These are phyloP conservation scores for Pholiota microspora DNA, from an alignment of 768 basidiomycete genomes.

Conservation along the genomic window DNA sequence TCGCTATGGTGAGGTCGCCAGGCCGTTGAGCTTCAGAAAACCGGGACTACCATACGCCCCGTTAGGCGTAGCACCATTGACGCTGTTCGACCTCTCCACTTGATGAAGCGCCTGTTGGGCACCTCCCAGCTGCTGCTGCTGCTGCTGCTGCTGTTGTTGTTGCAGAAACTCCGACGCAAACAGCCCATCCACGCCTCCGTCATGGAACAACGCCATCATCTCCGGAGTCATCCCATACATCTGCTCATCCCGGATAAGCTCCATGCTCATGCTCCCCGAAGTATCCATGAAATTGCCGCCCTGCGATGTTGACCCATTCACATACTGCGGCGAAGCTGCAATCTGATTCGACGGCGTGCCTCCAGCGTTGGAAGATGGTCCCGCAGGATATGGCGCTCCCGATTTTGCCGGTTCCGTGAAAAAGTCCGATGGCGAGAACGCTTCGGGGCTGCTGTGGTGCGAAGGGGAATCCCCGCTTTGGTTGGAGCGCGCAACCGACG, in stretches of 20 bases:
- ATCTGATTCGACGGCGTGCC: slow-evolving; percentile 15
- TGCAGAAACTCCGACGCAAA: slow-evolving; percentile 28
- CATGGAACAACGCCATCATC: slow-evolving; percentile 61
- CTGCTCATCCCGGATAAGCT: slow-evolving; percentile 43
- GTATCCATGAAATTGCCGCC: slow-evolving; percentile 34
- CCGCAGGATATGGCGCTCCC: slow-evolving; percentile 19
- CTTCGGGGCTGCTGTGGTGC: slow-evolving; percentile 60
- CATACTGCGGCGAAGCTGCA: slow-evolving; percentile 15
- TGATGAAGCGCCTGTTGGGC: slow-evolving; percentile 1
- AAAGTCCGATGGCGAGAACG: slow-evolving; percentile 64
- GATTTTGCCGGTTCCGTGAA: slow-evolving; percentile 48
- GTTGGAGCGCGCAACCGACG: slow-evolving; percentile 43
- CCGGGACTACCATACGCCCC: slow-evolving; percentile 24
- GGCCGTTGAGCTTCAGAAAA: slow-evolving; percentile 35
- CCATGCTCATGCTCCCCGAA: slow-evolving; percentile 35
- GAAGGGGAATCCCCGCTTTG: slow-evolving; percentile 44
- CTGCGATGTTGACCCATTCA: slow-evolving; percentile 6
- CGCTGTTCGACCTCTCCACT: slow-evolving; percentile 4
- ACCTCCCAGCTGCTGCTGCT: slow-evolving; percentile 11
- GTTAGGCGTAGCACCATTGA: slow-evolving; percentile 11
- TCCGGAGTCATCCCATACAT: slow-evolving; percentile 56
- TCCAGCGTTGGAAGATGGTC: slow-evolving; percentile 15
- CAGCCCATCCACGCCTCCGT: slow-evolving; percentile 40
- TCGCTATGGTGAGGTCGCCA: slow-evolving; percentile 33
- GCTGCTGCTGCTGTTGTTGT: slow-evolving; percentile 17